Evolutionary conservation across 106 monocot genomes (phyloP).

Genomic region (Apostasia shenzhenica): DNA sequence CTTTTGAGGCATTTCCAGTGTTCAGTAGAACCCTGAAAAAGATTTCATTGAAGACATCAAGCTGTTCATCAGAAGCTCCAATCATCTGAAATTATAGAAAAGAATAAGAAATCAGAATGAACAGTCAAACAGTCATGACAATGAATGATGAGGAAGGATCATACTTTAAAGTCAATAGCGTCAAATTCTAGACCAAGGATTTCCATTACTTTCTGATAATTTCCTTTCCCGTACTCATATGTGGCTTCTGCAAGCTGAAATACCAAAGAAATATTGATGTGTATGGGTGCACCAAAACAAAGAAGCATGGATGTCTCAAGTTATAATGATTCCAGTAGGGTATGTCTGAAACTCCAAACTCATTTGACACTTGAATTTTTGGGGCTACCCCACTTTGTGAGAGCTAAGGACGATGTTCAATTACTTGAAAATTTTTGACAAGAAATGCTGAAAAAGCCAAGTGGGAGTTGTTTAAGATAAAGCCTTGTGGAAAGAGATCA

Average conservation of each 20-base stretch:
- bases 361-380: no score
- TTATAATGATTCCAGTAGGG: no score
- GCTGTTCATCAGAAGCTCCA: slow-evolving; percentile 86
- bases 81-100: slow-evolving; percentile 39
- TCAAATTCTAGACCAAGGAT: slow-evolving; percentile 74
- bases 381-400: no score
- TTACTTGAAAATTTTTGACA: no score
- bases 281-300: no score
- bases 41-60: slow-evolving; percentile 87
- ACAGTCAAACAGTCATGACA: neutral
- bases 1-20: slow-evolving; percentile 39
- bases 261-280: neutral
- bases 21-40: slow-evolving; percentile 52
- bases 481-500: no score
- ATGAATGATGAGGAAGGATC: neutral
- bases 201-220: slow-evolving; percentile 45
- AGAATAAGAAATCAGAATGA: neutral
- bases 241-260: slow-evolving; percentile 72
- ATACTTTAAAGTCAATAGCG: slow-evolving; percentile 66
- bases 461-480: no score
- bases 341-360: no score
- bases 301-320: no score
- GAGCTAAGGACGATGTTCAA: no score
- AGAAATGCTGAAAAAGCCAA: no score
- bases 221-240: slow-evolving; percentile 63